phyloP scores from a whole-genome alignment of 306 rosid genomes.

The Mimosa pudica region DNA sequence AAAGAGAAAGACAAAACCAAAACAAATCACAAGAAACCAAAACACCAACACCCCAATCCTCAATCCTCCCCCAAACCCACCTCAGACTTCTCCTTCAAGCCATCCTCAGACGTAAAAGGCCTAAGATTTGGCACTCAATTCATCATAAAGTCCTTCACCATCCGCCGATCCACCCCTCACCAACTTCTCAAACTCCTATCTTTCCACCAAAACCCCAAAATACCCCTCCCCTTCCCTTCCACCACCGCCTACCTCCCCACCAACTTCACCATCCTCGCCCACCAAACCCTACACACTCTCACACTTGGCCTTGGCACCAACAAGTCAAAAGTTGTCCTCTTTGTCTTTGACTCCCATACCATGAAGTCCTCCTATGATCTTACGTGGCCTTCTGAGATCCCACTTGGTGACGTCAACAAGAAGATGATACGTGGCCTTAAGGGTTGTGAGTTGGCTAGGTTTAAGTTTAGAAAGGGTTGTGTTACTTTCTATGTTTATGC shows the following conservation, averaged over 20 bases:
- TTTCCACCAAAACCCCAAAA: slow-evolving; percentile 40
- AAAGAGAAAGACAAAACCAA: slow-evolving; percentile 61
- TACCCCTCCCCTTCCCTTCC: slow-evolving; percentile 69
- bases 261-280: slow-evolving; percentile 93
- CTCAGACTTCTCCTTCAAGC: slow-evolving; percentile 85
- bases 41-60: slow-evolving; percentile 88
- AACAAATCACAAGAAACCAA: slow-evolving; percentile 78
- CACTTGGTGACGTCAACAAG: slow-evolving; percentile 90
- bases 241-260: slow-evolving; percentile 87
- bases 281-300: slow-evolving; percentile 96
- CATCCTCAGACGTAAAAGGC: slow-evolving; percentile 84
- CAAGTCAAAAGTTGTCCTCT: slow-evolving; percentile 77
- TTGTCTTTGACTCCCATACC: slow-evolving; percentile 72
- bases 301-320: slow-evolving; percentile 95
- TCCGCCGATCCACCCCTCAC: slow-evolving; percentile 73
- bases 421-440: slow-evolving; percentile 66
- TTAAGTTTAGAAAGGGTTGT: slow-evolving; percentile 95
- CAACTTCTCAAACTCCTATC: slow-evolving; percentile 80
- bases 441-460: slow-evolving; percentile 88
- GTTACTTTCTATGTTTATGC: slow-evolving; percentile 91
- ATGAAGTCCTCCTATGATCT: slow-evolving; percentile 66
- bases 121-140: slow-evolving; percentile 94
- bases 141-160: slow-evolving; percentile 90
- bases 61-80: slow-evolving; percentile 52
- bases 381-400: slow-evolving; percentile 78